Conservation (phyloP, 768 basidiomycete genomes). For the Russula foetens region DNA sequence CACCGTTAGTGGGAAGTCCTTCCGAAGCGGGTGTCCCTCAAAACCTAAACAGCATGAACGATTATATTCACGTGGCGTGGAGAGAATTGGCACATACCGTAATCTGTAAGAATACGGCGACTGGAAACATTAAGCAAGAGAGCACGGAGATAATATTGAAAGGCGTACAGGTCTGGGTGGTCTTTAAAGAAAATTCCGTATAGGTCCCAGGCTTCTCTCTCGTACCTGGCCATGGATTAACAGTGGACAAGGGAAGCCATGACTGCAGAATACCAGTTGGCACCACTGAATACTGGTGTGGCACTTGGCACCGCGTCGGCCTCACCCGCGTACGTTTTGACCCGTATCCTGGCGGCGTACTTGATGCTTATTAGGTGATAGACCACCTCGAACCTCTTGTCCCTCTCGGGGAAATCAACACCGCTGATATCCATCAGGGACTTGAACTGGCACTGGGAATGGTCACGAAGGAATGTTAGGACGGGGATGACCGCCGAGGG, state of each 20-base stretch:
- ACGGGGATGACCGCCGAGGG: slow-evolving; percentile 79
- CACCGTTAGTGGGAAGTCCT: slow-evolving; percentile 97
- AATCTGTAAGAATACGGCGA: slow-evolving; percentile 96
- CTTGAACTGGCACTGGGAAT: slow-evolving; percentile 94
- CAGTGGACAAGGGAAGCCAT: not conserved
- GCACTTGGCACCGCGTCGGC: slow-evolving; percentile 84
- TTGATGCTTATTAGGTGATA: slow-evolving; percentile 85
- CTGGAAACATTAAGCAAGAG: slow-evolving; percentile 33
- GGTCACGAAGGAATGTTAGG: slow-evolving; percentile 89
- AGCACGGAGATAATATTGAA: not conserved
- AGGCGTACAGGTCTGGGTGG: slow-evolving; percentile 88
- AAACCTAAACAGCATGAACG: slow-evolving; percentile 48
- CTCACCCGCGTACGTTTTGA: slow-evolving; percentile 97
- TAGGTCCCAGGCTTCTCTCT: slow-evolving; percentile 97
- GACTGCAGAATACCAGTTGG: slow-evolving; percentile 67
- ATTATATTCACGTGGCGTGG: not conserved
- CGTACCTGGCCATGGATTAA: slow-evolving; percentile 53
- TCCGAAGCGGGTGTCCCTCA: slow-evolving; percentile 94
- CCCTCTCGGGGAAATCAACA: slow-evolving; percentile 89
- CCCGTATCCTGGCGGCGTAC: slow-evolving; percentile 78
- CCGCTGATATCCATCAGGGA: slow-evolving; percentile 88
- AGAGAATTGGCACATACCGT: slow-evolving; percentile 45
- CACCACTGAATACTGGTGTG: slow-evolving; percentile 73
- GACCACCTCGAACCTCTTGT: slow-evolving; percentile 93
- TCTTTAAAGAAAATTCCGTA: slow-evolving; percentile 94